phyloP scores from a whole-genome alignment of 495 filamentous ascomycete species.

The Lepraria neglecta region DNA sequence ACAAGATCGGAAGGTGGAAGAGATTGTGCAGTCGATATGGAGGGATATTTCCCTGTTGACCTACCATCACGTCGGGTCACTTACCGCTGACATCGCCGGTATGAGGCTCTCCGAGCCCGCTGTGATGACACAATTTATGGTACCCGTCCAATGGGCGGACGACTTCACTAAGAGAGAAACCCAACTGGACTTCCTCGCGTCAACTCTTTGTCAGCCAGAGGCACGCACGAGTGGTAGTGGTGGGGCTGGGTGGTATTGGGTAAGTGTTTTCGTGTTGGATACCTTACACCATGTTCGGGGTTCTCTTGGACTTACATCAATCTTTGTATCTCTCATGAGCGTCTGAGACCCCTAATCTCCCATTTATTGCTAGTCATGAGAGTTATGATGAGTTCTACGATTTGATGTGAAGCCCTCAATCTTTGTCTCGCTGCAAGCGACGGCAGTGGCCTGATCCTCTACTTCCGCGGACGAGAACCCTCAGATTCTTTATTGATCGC shows the following conservation, averaged over 20 bases:
- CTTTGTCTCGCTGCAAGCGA: no score
- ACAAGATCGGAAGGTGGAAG: background rate
- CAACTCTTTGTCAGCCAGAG: background rate
- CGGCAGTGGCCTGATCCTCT: no score
- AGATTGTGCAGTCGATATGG: background rate
- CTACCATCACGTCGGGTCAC: background rate
- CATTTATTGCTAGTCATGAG: no score
- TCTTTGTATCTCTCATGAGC: no score
- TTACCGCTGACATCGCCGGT: background rate
- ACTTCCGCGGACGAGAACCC: no score
- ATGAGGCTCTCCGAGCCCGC: background rate
- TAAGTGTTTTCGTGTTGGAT: background rate
- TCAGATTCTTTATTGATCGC: no score
- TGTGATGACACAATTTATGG: background rate
- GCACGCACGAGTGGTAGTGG: background rate
- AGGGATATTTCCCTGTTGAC: background rate
- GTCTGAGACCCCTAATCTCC: no score
- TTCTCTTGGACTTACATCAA: no score
- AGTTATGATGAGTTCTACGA: no score
- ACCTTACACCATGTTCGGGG: no score
- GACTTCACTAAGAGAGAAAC: background rate
- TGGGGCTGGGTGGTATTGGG: background rate
- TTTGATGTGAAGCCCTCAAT: no score
- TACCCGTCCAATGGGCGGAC: background rate
- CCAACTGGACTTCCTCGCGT: background rate